Evolutionary conservation across 352 stramenopile species (phyloP).

Genomic region (Proteromonas lacertae): DNA sequence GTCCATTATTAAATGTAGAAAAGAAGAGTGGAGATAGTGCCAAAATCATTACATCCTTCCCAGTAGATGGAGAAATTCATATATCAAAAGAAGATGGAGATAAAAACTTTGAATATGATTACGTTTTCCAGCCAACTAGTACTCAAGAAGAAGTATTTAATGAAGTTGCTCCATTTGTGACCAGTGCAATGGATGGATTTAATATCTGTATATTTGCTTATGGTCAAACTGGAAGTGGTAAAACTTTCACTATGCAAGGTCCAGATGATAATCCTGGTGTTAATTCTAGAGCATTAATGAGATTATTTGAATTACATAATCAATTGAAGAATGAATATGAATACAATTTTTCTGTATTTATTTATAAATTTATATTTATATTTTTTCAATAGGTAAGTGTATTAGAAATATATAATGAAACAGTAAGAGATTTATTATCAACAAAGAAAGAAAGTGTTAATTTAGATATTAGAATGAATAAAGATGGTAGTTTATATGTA

Average conservation of each 20-base stretch:
- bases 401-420: slow-evolving; percentile 98
- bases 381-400: no score
- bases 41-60: slow-evolving; percentile 5
- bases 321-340: no score
- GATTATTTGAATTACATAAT: no score
- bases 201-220: slow-evolving; percentile 59
- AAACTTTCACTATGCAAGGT: no score
- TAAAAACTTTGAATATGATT: slow-evolving; percentile 58
- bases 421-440: slow-evolving; percentile 69
- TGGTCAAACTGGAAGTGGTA: no score
- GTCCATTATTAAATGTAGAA: slow-evolving; percentile 48
- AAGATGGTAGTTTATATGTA: slow-evolving; percentile 4
- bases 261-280: no score
- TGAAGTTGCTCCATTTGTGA: slow-evolving; percentile 53
- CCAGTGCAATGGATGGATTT: slow-evolving; percentile 53
- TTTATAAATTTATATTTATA: no score
- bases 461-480: slow-evolving; percentile 22
- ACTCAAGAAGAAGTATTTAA: slow-evolving; percentile 65
- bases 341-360: no score
- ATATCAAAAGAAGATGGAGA: slow-evolving; percentile 12
- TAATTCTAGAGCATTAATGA: no score
- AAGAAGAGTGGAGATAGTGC: slow-evolving; percentile 4
- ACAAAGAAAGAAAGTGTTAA: slow-evolving; percentile 19
- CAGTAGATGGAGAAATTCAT: slow-evolving; percentile 7
- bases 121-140: slow-evolving; percentile 43